Percentiles rank a stretch among this genome's conserved stretches.
Conservation (phyloP, 371 early-diverging fungal genomes). For the Mortierella polycephala region DNA sequence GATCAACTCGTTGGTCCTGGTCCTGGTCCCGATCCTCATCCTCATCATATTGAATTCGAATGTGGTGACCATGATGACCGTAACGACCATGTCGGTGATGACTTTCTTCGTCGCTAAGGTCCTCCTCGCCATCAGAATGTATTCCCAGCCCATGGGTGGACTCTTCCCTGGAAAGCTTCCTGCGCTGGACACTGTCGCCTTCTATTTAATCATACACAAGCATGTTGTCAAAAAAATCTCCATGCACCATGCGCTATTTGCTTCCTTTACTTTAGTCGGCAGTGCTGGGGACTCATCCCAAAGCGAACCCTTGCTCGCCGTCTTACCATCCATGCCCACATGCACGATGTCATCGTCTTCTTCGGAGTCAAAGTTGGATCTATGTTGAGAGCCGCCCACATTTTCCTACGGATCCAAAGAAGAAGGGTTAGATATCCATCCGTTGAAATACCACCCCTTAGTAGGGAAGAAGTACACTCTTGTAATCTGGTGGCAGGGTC, state of each 20-base stretch:
- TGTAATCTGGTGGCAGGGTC: neutral
- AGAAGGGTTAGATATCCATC: neutral
- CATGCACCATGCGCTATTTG: neutral
- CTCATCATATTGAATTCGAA: neutral
- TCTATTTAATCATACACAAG: neutral
- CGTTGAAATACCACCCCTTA: neutral
- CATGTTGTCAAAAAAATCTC: neutral
- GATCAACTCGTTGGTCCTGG: neutral
- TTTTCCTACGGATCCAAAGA: slow-evolving; percentile 29
- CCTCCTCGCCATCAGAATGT: slow-evolving; percentile 46
- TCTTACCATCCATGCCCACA: slow-evolving; percentile 32
- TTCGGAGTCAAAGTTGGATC: slow-evolving; percentile 36
- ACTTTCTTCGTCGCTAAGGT: slow-evolving; percentile 30
- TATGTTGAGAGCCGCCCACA: slow-evolving; percentile 31
- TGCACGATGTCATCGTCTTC: slow-evolving; percentile 54
- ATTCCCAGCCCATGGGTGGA: slow-evolving; percentile 42
- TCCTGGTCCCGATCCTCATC: slow-evolving; percentile 2
- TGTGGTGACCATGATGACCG: neutral
- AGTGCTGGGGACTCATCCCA: neutral
- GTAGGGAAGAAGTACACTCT: neutral
- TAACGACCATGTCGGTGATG: neutral
- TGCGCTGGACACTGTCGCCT: slow-evolving; percentile 18
- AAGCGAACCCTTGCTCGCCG: neutral
- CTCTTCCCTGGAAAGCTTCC: slow-evolving; percentile 28
- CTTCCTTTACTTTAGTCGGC: too few relatives aligned